phyloP scores from a whole-genome alignment of 1,284 basidiomycete species.

The Gymnopus androsaceus region DNA sequence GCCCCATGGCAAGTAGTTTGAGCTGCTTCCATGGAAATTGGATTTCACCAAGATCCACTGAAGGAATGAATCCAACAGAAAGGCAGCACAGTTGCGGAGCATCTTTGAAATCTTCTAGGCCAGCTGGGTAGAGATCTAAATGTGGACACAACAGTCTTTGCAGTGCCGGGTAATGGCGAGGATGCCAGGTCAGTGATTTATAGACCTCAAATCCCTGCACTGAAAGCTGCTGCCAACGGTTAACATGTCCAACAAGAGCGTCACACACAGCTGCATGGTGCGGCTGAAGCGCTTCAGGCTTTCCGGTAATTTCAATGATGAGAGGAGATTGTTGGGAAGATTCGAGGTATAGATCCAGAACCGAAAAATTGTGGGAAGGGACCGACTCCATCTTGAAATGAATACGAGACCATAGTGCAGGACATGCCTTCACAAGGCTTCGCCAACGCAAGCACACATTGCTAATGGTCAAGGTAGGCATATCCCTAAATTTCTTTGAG shows the following conservation, averaged over 20 bases:
- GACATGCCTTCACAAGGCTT: not conserved
- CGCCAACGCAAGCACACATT: slow-evolving; percentile 4
- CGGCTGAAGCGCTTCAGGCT: not conserved
- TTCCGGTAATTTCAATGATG: not conserved
- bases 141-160: not conserved
- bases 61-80: not conserved
- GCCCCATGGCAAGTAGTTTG: not conserved
- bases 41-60: not conserved
- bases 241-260: not conserved
- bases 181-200: not conserved
- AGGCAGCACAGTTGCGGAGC: not conserved
- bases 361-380: not conserved
- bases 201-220: not conserved
- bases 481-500: not conserved
- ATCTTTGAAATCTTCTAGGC: slow-evolving; percentile 1
- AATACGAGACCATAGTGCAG: slow-evolving; percentile 3
- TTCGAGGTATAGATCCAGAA: not conserved
- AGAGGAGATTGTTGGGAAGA: slow-evolving; percentile 1
- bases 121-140: not conserved
- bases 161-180: not conserved
- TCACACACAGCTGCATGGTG: no score
- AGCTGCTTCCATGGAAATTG: slow-evolving; percentile 2
- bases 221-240: not conserved
- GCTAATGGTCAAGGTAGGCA: slow-evolving; percentile 1
- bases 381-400: not conserved